Evolutionary conservation across 345 rosid species (phyloP), one percentile per base, ranked within the genome.

Genomic region (Euphorbia peplus): DNA sequence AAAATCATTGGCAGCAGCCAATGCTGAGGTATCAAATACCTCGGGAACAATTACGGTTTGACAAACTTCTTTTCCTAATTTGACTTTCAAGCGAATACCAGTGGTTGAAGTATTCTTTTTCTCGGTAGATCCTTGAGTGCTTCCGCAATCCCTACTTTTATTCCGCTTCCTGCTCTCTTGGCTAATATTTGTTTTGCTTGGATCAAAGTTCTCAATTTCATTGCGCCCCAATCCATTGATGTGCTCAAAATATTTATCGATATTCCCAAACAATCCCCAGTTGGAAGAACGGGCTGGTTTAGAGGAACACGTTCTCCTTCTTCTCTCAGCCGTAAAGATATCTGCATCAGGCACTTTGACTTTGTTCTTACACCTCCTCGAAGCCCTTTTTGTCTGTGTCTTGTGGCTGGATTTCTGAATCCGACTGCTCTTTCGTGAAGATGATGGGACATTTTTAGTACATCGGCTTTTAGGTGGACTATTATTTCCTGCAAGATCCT

Each of bases 31-130:
- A 67, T 70, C 82, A 73, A 73, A 78, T 60, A 75, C 79, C 75
- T 82, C 70, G 14, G 83, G 75, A 46, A 83, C 82, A 57, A 61
- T 59, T 67, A 69, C 77, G 66, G 60, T 79, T 50, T 75, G 80
- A 77, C 77, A 69, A 76, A 71, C 67, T 64, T 74, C 81, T 25
- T 87, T 88, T 63, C 99, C 96, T 80, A 91, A 69, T 79, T 85
- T 95, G 69, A 95, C 85, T 85, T 81, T 91, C 78, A 95, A 78
- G 44, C 95, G 92, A 52, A 95, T 83, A 77, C 88, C 72, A 65
- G 70, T 75, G 52, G 76, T 80, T 73, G 81, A 73, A 78, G 81
- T 67, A 75, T 51, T 69, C 67, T 26, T 18, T 50, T 78, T 81
- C 72, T 73, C 76, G 66, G 76, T 75, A 46, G 87, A 79, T 30